phyloP scores from a whole-genome alignment of 2,329 filamentous ascomycete genomes.

The Grosmannia huntii region DNA sequence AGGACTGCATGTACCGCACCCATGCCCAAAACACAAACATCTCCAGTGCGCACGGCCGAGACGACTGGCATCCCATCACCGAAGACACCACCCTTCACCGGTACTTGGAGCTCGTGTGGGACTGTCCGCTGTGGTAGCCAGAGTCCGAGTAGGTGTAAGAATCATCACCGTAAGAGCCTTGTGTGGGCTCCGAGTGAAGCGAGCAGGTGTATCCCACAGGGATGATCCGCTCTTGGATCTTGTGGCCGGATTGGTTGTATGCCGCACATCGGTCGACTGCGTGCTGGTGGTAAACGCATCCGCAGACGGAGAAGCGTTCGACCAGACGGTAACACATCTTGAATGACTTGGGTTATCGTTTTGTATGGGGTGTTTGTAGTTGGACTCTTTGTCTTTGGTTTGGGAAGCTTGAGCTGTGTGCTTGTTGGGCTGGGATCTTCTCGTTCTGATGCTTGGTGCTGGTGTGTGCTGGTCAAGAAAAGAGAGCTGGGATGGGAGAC shows the following conservation, averaged over 20 bases:
- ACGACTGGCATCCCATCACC: slow-evolving; percentile 30
- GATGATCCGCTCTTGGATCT: slow-evolving; percentile 60
- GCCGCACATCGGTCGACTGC: slow-evolving; percentile 69
- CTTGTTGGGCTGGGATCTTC: neutral
- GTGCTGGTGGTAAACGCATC: slow-evolving; percentile 80
- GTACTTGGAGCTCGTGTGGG: slow-evolving; percentile 29
- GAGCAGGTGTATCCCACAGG: slow-evolving; percentile 72
- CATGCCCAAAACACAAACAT: slow-evolving; percentile 32
- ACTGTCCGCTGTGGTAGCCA: slow-evolving; percentile 38
- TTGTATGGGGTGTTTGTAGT: neutral
- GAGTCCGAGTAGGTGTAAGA: slow-evolving; percentile 38
- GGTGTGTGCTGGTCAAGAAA: neutral
- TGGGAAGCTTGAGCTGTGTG: neutral
- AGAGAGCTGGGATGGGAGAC: neutral
- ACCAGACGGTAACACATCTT: slow-evolving; percentile 79
- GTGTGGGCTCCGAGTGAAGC: slow-evolving; percentile 30
- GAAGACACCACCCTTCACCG: slow-evolving; percentile 43
- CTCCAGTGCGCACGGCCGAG: slow-evolving; percentile 27
- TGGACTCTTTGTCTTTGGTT: neutral
- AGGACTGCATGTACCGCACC: slow-evolving; percentile 36
- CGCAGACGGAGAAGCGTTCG: slow-evolving; percentile 76
- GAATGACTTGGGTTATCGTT: slow-evolving; percentile 1
- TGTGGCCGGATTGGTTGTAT: slow-evolving; percentile 62
- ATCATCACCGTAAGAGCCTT: slow-evolving; percentile 26
- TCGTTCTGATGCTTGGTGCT: neutral